Conservation (phyloP, 257 asterid genomes). For the Plantago elongata region DNA sequence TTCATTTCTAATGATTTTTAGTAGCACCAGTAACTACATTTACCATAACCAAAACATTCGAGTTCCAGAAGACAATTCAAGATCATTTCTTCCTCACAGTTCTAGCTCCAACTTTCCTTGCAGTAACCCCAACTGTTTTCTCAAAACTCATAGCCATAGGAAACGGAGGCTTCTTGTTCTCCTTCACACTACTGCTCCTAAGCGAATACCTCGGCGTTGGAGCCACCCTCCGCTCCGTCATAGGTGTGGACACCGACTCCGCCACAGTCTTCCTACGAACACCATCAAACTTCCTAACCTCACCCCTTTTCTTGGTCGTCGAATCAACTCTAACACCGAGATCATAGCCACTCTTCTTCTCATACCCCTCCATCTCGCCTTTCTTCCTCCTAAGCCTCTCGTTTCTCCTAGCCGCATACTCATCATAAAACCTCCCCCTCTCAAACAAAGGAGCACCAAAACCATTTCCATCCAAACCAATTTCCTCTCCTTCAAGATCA, state of each 20-base stretch:
- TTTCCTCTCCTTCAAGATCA: conserved; percentile 31
- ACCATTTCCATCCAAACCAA: neutral
- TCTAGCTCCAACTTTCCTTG: conserved; percentile 44
- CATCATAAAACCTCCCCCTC: conserved; percentile 83
- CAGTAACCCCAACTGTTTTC: conserved; percentile 39
- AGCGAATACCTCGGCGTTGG: conserved; percentile 62
- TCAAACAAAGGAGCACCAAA: conserved; percentile 47
- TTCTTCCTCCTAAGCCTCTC: conserved; percentile 88
- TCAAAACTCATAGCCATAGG: conserved; percentile 35
- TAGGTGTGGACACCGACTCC: conserved; percentile 37
- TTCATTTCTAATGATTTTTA: neutral
- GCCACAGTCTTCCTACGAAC: conserved; percentile 33
- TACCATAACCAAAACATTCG: conserved; percentile 8
- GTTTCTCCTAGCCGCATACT: conserved; percentile 74
- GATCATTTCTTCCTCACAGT: conserved; percentile 39
- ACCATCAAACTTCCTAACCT: conserved; percentile 35
- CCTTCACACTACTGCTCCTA: conserved; percentile 67
- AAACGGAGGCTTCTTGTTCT: conserved; percentile 64
- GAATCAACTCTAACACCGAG: conserved; percentile 82
- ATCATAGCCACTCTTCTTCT: conserved; percentile 46
- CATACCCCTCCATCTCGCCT: conserved; percentile 44
- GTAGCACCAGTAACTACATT: conserved; percentile 14
- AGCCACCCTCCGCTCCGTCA: conserved; percentile 44
- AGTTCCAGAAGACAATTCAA: neutral
- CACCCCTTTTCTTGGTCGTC: conserved; percentile 53